A percentile compares a stretch with the other conserved stretches of the same genome.
Conservation (phyloP, 169 alveolate species). For the Cryptosporidium canis region DNA sequence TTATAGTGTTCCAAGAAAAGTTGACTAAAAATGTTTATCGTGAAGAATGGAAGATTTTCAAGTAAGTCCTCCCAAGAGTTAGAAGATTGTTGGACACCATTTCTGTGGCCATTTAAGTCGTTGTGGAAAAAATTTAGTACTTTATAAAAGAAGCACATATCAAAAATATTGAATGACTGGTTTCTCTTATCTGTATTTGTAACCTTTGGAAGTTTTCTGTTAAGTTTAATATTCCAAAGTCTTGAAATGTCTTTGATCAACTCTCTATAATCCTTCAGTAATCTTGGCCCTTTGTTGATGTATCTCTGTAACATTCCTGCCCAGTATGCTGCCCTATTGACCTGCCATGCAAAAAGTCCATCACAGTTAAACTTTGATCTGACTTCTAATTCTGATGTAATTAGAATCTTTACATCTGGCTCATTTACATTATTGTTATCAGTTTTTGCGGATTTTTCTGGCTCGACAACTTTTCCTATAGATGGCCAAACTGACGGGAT, state of each 20-base stretch:
- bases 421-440: neutral
- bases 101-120: neutral
- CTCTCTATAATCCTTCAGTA: neutral
- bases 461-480: constrained; percentile 15
- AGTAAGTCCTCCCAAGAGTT: constrained; percentile 26
- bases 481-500: constrained; percentile 52
- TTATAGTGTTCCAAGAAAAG: constrained; percentile 8
- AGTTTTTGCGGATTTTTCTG: neutral
- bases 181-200: neutral
- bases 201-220: constrained; percentile 29
- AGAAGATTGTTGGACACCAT: neutral
- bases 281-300: constrained; percentile 35
- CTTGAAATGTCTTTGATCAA: neutral
- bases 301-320: constrained; percentile 70
- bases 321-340: constrained; percentile 69
- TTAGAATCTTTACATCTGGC: neutral
- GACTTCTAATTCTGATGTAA: constrained; percentile 34
- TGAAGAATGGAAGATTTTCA: constrained; percentile 14
- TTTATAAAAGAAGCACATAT: constrained; percentile 50
- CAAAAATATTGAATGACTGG: constrained; percentile 42
- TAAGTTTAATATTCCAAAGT: neutral
- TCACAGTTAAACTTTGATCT: constrained; percentile 34
- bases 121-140: constrained; percentile 14
- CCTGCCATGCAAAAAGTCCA: constrained; percentile 44
- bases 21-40: neutral